Base-by-base conservation (phyloP, 2,329 filamentous ascomycete species). In the Pseudocercospora musae region DNA sequence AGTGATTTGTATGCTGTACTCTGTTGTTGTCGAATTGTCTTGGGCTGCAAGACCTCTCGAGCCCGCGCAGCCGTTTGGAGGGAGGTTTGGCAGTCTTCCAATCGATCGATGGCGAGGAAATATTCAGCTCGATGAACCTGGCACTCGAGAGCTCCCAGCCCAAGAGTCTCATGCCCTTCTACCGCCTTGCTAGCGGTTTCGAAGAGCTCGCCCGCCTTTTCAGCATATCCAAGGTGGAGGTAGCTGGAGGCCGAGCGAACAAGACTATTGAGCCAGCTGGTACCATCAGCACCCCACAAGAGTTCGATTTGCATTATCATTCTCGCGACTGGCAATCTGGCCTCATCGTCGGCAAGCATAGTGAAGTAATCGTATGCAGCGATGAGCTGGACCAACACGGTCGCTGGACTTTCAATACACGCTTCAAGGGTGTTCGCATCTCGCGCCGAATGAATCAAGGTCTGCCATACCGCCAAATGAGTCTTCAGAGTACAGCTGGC, bases 161-260 rank as follows among this genome's bases (percentile, higher is more conserved):
- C 75, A 2, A 81, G 79, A 1, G 80, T 67, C 1, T 74, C 73
- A 44, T 75, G 74, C 8, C 73, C 74, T 10, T 73, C 70, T 5
- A 82, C 67, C 56, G 83, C 81, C 20, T 78, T 75, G 65, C 87
- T 82, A 2, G 87, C 86, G 59, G 83, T 82, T 0, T 82, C 80
- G 15, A 97, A 80, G 2, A 82, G 74, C 4, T 81, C 71, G 6
- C 80, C 81, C 50, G 87, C 85, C 69, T 84, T 85, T 48, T 82
- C 83, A 54, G 83, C 83, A 68, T 87, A 85, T 27, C 87, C 87
- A 63, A 89, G 78, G 4, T 81, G 79, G 48, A 86, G 78, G 69
- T 87, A 85, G 65, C 87, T 83, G 7, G 82, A 68, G 1, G 81
- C 83, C 6, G 87, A 75, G 18, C 58, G 58, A 23, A 61, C n/a